phyloP scores from a whole-genome alignment of 805 yeast genomes.

The Tetrapisispora namnaoensis region DNA sequence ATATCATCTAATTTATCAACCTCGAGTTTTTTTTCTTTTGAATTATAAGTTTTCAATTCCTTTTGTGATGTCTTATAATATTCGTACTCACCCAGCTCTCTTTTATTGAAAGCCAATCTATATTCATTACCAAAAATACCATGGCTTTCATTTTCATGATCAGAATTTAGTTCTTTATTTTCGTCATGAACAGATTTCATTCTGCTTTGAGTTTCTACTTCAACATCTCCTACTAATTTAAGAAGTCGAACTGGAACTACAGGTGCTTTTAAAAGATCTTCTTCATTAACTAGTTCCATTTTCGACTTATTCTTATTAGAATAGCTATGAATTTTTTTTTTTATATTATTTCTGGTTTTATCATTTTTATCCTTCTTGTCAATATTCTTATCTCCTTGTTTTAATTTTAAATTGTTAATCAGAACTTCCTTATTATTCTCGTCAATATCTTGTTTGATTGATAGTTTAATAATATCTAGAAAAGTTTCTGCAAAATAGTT shows the following conservation, averaged over 20 bases:
- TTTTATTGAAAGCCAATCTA: slow-evolving; percentile 25
- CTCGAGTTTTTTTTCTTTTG: neutral
- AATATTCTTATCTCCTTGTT: neutral
- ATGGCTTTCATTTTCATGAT: slow-evolving; percentile 12
- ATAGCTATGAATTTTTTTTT: neutral
- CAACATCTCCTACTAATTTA: slow-evolving; percentile 18
- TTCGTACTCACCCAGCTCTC: slow-evolving; percentile 24
- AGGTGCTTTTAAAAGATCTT: slow-evolving; percentile 20
- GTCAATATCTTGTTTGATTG: slow-evolving; percentile 23
- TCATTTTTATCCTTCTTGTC: neutral
- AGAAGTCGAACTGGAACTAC: slow-evolving; percentile 22
- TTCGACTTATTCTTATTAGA: neutral
- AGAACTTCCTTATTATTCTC: neutral
- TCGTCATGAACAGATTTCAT: neutral
- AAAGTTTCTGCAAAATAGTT: slow-evolving; percentile 77
- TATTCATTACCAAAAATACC: slow-evolving; percentile 28
- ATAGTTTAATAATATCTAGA: slow-evolving; percentile 55
- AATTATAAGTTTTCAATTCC: neutral
- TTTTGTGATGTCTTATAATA: slow-evolving; percentile 31
- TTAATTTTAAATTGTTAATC: neutral
- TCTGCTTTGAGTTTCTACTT: slow-evolving; percentile 9
- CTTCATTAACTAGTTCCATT: slow-evolving; percentile 18
- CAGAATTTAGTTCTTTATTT: neutral
- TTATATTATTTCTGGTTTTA: neutral
- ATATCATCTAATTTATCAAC: neutral